Conservation (phyloP, 2,329 filamentous ascomycete species). For the Davidsoniella neocaledoniae region DNA sequence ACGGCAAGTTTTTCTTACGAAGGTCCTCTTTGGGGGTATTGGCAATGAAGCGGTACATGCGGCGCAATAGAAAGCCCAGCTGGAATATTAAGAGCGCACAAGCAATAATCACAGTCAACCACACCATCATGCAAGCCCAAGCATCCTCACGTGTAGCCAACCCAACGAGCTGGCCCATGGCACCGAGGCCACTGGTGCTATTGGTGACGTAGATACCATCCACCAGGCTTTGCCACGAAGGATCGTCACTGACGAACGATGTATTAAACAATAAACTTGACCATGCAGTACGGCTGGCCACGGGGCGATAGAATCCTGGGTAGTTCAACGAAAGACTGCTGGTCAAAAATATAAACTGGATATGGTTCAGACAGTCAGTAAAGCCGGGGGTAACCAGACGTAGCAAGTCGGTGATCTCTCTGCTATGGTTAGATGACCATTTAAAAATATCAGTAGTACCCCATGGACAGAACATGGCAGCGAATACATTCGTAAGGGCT, state of each 20-base stretch:
- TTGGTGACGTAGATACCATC: conserved; percentile 81
- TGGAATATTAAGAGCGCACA: conserved; percentile 55
- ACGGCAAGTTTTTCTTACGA: conserved; percentile 79
- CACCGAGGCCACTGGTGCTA: conserved; percentile 62
- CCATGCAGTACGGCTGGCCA: conserved; percentile 77
- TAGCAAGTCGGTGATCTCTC: conserved; percentile 69
- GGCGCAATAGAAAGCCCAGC: conserved; percentile 58
- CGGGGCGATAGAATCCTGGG: conserved; percentile 86
- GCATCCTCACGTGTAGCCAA: conserved; percentile 62
- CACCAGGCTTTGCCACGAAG: conserved; percentile 47
- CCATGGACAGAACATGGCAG: conserved; percentile 85
- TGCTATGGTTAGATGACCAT: conserved; percentile 96
- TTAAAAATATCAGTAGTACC: conserved; percentile 78
- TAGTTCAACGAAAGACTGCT: conserved; percentile 79
- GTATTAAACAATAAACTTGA: conserved; percentile 84
- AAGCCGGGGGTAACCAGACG: conserved; percentile 91
- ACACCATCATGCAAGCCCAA: conserved; percentile 89
- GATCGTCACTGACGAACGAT: conserved; percentile 58
- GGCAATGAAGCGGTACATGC: conserved; percentile 55
- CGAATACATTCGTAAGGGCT: conserved; percentile 65
- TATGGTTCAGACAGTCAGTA: conserved; percentile 89
- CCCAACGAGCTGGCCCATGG: conserved; percentile 65
- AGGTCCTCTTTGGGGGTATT: conserved; percentile 71
- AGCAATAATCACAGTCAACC: conserved; percentile 63
- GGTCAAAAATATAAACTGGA: conserved; percentile 80